Evolutionary conservation across 2,329 filamentous ascomycete genomes (phyloP), one percentile per base, ranked within the genome.

Genomic region (Paramyrothecium sp.): DNA sequence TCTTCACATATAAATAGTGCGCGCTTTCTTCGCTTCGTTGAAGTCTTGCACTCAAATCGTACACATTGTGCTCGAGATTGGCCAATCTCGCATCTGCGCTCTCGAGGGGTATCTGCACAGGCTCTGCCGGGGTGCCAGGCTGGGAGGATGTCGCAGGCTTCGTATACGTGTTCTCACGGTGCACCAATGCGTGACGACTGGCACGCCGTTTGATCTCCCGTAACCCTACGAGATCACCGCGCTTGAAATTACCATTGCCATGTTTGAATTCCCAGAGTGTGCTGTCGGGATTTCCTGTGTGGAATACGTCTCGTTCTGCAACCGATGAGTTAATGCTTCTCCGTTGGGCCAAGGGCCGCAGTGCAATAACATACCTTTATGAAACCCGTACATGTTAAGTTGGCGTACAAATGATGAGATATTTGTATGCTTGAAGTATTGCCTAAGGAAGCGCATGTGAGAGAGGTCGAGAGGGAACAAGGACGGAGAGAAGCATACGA

Each of bases 361-460:
- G 17, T 4, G 44, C 50, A 47, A 54, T 21, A 20, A 67, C 71
- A 51, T 65, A 96, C 93, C 93, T 90, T 99, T 99, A 73, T 99
- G 95, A 74, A 99, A 99, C 7, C 95, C 95, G 67, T 99, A 99
- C 95, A 99, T 99, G 72, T 99, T 99, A 53, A 99, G 78, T 76
- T 99, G 95, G 52, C 95, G 87, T 53, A 99, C 95, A 73, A 99
- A 99, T 1, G 95, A 98, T 12, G 95, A 98, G 60, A 98, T 97
- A 70, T 99, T 99, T 65, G 94, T 99, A 73, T 99, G 95, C 70
- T 99, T 99, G 74, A 99, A 99, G 72, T 99, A 99, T 85, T 96
- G 92, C 55, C 94, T 97, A 67, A 38, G 7, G n/a, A 10, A 41
- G 2, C 38, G 53, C 22, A 48, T 23, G 23, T 65, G 46, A 65